A percentile compares a stretch with the other conserved stretches of the same genome.
These are phyloP conservation scores for Isabelozyma gotoi DNA, from an alignment of 805 yeast genomes.

Conservation along the genomic window DNA sequence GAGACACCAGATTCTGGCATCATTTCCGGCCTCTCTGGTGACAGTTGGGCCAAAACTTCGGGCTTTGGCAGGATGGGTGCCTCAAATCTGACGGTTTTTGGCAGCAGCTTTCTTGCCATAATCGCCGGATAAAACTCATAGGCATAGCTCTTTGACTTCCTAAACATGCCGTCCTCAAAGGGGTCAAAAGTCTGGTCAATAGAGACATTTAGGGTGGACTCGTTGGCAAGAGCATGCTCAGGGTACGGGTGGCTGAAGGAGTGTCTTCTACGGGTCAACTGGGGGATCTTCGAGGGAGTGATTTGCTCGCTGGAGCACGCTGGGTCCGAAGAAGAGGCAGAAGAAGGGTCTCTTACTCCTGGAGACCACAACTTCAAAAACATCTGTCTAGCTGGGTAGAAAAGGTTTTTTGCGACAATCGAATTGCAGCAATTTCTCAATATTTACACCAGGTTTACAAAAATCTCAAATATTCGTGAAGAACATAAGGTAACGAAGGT, in stretches of 20 bases:
- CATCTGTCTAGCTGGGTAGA: not conserved
- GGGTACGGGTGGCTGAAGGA: conserved; percentile 1
- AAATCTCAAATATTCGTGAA: too few species aligned
- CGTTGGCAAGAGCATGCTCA: not conserved
- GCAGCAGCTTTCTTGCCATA: too few species aligned
- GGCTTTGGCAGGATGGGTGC: too few species aligned
- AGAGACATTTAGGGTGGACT: not conserved
- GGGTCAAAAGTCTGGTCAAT: conserved; percentile 1
- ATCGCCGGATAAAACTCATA: not conserved
- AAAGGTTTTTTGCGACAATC: not conserved
- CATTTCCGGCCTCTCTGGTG: not conserved
- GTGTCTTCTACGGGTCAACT: not conserved
- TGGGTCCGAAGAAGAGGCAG: not conserved
- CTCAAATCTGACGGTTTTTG: not conserved
- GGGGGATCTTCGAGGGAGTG: not conserved
- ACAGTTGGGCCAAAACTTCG: not conserved
- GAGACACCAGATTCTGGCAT: too few species aligned
- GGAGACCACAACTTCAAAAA: not conserved
- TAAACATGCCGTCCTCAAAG: not conserved
- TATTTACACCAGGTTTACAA: not conserved
- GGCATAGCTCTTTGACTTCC: not conserved
- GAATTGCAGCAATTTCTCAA: not conserved
- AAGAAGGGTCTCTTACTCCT: not conserved
- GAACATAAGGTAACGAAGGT: too few species aligned
- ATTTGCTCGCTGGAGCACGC: not conserved